Base-by-base conservation (phyloP, 106 monocot genomes). In the Vanilla planifolia region DNA sequence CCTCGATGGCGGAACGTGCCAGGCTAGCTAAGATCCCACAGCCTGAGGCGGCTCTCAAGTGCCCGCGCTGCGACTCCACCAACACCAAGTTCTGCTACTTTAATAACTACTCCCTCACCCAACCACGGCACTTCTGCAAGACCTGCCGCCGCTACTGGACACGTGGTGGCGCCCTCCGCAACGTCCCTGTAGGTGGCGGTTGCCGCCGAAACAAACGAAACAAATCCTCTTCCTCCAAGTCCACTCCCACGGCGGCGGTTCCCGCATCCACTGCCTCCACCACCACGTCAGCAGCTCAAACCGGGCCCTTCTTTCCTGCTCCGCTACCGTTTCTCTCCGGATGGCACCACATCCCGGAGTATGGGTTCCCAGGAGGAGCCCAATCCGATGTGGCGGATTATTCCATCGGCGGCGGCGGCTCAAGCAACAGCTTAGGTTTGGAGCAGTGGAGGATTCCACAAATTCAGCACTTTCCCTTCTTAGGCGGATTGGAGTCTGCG, bases 121-220 rank as follows among this genome's bases (percentile, higher is more conserved):
- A 85, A 68, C 85, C 85, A 4, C 76, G 85, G 4, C 79, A 85
- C 64, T 85, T 85, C 73, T 85, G 84, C 76, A 85, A 85, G 79
- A 69, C 79, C 55, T 85, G 85, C 63, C 85, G 85, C 48, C 76
- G 85, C 47, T 85, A 85, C 64, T 85, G 85, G 85, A 85, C 85
- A 0, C 76, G 77, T 14, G 80, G 85, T 3, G 85, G 80, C 2
- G 76, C 80, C 9, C 67, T 85, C 23, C 84, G 79, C 14, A 79
- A 65, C 79, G 84, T 85, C 47, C 85, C 80, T 0, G 85, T 85
- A 0, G 86, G 86, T 19, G 85, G 86, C 3, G 81, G 86, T 0
- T 86, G 86, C 71, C 70, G 86, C 58, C 74, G 81, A 6, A 86
- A 81, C 77, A 86, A 81, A n/a, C n/a, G n/a, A 60, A 60, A 59